These are phyloP conservation scores for Clathrus columnatus DNA, from an alignment of 768 basidiomycete genomes.

Conservation along the genomic window DNA sequence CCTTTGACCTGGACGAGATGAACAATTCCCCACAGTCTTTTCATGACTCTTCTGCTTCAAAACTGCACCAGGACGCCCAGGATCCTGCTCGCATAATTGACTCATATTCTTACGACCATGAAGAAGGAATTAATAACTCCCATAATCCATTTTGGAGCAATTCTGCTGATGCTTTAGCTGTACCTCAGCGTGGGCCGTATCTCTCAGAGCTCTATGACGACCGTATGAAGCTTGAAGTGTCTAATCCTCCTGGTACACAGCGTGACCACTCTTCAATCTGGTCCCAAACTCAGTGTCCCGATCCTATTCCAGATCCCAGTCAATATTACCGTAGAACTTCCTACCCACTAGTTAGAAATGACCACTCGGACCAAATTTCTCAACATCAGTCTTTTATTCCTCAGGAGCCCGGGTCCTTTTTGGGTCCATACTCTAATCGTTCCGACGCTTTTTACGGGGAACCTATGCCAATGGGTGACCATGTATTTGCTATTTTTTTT, in stretches of 20 bases:
- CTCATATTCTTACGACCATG: conserved; percentile 35
- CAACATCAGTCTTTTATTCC: conserved; percentile 33
- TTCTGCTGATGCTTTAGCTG: conserved; percentile 23
- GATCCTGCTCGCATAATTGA: conserved; percentile 40
- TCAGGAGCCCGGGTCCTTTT: conserved; percentile 32
- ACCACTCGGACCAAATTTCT: conserved; percentile 43
- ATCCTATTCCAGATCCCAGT: background rate
- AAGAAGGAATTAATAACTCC: conserved; percentile 30
- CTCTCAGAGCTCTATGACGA: conserved; percentile 67
- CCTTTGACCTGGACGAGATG: conserved; percentile 28
- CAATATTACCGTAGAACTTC: conserved; percentile 52
- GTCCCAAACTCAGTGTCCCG: background rate
- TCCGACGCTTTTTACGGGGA: conserved; percentile 34
- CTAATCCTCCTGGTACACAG: conserved; percentile 17
- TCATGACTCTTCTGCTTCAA: conserved; percentile 24
- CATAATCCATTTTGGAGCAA: conserved; percentile 25
- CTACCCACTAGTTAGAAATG: conserved; percentile 69
- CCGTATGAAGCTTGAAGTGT: conserved; percentile 23
- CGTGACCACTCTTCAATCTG: background rate
- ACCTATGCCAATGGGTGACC: conserved; percentile 23
- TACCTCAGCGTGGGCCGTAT: conserved; percentile 42
- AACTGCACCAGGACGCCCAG: conserved; percentile 34
- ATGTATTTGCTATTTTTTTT: conserved; percentile 14
- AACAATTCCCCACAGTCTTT: conserved; percentile 23
- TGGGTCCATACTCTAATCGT: conserved; percentile 23